Base-by-base conservation (phyloP, 1,284 basidiomycete species). In the Melampsora larici-populina region DNA sequence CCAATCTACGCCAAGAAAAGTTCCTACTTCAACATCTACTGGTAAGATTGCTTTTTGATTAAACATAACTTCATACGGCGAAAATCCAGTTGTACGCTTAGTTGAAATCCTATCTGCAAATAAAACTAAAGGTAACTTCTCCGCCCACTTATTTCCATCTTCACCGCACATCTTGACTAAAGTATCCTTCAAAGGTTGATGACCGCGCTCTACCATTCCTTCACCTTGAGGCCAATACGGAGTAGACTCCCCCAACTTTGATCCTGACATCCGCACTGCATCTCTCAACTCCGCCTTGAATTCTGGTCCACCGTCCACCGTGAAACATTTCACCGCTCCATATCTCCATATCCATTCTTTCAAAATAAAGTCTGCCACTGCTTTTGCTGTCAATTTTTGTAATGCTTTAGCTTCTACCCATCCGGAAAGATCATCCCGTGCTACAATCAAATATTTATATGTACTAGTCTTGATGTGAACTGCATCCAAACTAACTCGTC, bases 361-460 rank as follows among this genome's bases (percentile, higher is more conserved):
- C n/a, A n/a, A n/a, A n/a, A n/a, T n/a, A n/a, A n/a, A n/a, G n/a
- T n/a, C n/a, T n/a, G n/a, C n/a, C n/a, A n/a, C n/a, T n/a, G n/a
- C n/a, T n/a, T n/a, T n/a, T n/a, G n/a, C n/a, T n/a, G n/a, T n/a
- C n/a, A n/a, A n/a, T n/a, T n/a, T n/a, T n/a, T n/a, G n/a, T n/a
- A n/a, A n/a, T n/a, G n/a, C n/a, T n/a, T n/a, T n/a, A n/a, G n/a
- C 55, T 31, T 70, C 70, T 4, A 64, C 49, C 76, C 76, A 73
- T 8, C 77, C 77, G 1, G 49, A 67, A n/a, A 78, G 62, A 55
- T 78, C 21, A 48, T 78, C 77, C 13, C 77, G 31, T 1, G 77
- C 70, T 4, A 73, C 70, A 18, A 78, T 51, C 21, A 78, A 40
- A 43, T 71, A 78, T 49, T 73, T 62, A 2, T 48, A 49, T 5